phyloP scores from a whole-genome alignment of 2,329 filamentous ascomycete genomes.

The Eutypa lata region DNA sequence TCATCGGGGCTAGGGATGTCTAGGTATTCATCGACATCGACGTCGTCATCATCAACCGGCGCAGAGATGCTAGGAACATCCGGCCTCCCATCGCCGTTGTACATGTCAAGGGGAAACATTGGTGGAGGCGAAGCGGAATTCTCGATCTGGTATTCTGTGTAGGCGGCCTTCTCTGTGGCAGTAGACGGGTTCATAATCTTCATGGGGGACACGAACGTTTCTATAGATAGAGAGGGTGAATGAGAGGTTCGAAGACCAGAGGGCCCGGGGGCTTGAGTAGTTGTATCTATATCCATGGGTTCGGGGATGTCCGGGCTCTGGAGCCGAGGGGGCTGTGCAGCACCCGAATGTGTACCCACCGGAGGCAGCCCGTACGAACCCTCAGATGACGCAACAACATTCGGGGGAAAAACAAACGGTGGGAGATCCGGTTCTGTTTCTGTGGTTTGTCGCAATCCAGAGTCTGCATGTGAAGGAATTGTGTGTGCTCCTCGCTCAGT shows the following conservation, averaged over 20 bases:
- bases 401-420: conserved; percentile 21
- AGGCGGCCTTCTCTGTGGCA: conserved; percentile 28
- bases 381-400: conserved; percentile 5
- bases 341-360: conserved; percentile 16
- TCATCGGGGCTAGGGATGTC: conserved; percentile 27
- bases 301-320: conserved; percentile 32
- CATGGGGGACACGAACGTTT: conserved; percentile 30
- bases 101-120: conserved; percentile 18
- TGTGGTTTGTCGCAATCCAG: conserved; percentile 23
- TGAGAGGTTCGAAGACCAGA: conserved; percentile 24
- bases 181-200: conserved; percentile 30
- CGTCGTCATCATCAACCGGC: conserved; percentile 12
- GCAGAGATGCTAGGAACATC: conserved; percentile 2
- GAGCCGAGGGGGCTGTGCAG: conserved; percentile 25
- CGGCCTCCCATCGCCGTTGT: conserved; percentile 16
- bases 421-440: conserved; percentile 25
- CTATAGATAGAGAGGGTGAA: conserved; percentile 24
- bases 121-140: conserved; percentile 28
- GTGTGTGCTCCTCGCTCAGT: conserved; percentile 16
- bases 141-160: conserved; percentile 30
- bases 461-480: conserved; percentile 18
- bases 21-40: conserved; percentile 23
- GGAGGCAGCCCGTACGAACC: conserved; percentile 28
- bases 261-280: conserved; percentile 15
- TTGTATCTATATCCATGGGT: conserved; percentile 28